Conservation (phyloP, 371 early-diverging fungal genomes). For the Furculomyces boomerangus region DNA sequence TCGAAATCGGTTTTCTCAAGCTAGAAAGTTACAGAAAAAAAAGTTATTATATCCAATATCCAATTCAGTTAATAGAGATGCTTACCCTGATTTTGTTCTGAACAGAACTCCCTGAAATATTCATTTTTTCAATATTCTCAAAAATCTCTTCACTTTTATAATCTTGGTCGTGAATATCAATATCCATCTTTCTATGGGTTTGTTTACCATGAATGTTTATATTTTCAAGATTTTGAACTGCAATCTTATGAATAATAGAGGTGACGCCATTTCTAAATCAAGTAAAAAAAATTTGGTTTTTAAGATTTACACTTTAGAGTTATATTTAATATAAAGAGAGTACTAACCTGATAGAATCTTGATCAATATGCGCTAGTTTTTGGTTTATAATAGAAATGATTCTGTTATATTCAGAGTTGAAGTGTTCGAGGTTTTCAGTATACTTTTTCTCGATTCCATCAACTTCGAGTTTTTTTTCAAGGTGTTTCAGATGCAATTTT, state of each 20-base stretch:
- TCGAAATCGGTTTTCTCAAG: not conserved
- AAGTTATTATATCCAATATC: not conserved
- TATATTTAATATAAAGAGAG: too few relatives aligned
- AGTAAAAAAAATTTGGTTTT: not conserved
- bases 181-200: not conserved
- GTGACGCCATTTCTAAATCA: not conserved
- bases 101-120: not conserved
- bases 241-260: not conserved
- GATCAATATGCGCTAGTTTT: too few relatives aligned
- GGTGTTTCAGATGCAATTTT: too few relatives aligned
- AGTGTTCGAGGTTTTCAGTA: too few relatives aligned
- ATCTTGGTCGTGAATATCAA: not conserved
- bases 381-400: too few relatives aligned
- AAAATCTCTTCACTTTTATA: not conserved
- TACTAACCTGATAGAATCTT: too few relatives aligned
- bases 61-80: not conserved
- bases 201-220: not conserved
- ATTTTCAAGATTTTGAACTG: not conserved
- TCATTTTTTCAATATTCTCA: not conserved
- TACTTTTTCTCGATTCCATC: too few relatives aligned
- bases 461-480: too few relatives aligned
- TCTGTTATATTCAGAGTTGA: too few relatives aligned
- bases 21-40: not conserved
- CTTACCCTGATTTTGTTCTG: not conserved
- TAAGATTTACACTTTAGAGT: not conserved